Conservation (phyloP, 208 protist species). For the Vickermania ingenoplastis region DNA sequence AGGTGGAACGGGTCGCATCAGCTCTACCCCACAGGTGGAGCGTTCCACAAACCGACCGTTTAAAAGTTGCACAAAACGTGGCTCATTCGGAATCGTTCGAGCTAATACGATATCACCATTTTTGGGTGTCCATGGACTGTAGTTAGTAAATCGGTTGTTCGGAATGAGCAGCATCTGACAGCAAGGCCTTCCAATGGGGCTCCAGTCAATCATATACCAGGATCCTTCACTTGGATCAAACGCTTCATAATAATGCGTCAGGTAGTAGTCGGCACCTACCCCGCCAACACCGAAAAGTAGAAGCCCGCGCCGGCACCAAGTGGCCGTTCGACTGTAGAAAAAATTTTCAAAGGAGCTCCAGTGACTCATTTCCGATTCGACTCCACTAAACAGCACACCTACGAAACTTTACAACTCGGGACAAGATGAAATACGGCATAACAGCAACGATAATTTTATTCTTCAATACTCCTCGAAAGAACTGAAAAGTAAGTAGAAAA, state of each 20-base stretch:
- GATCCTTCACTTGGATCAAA: conserved; percentile 52
- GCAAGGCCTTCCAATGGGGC: conserved; percentile 55
- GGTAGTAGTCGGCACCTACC: conserved; percentile 75
- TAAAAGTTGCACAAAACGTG: conserved; percentile 72
- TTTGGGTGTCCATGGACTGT: conserved; percentile 72
- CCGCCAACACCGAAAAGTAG: conserved; percentile 41
- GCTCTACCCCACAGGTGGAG: conserved; percentile 61
- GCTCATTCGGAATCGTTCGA: conserved; percentile 45
- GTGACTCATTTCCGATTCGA: conserved; percentile 42
- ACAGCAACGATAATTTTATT: no score
- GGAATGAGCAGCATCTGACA: conserved; percentile 69
- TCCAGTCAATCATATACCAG: conserved; percentile 69
- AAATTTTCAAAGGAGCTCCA: conserved; percentile 76
- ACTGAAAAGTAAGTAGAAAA: no score
- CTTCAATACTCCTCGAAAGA: no score
- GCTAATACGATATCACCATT: conserved; percentile 80
- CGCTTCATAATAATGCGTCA: conserved; percentile 69
- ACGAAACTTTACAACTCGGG: no score
- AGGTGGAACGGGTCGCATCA: no score
- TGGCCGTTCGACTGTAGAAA: conserved; percentile 39
- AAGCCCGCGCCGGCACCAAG: conserved; percentile 54
- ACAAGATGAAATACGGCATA: no score
- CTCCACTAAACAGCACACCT: no score
- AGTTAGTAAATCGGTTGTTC: conserved; percentile 74
- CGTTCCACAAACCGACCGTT: conserved; percentile 76